Percentiles rank a stretch among this genome's conserved stretches.
phyloP scores from a whole-genome alignment of 176 grass and related monocot genomes.

The Avena atlantica region DNA sequence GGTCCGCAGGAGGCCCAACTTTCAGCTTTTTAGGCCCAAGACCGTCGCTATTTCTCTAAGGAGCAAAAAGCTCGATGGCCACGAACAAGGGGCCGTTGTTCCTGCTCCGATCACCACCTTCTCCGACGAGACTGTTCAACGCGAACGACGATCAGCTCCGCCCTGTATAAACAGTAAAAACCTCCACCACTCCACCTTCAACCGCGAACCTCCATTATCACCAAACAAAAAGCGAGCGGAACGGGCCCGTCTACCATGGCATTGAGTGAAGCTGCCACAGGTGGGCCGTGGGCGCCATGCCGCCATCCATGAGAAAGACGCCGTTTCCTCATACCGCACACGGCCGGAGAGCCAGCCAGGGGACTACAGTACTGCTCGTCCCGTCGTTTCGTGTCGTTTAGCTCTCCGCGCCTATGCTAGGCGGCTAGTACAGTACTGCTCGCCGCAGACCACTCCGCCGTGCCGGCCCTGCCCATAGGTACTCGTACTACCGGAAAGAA shows the following conservation, averaged over 20 bases:
- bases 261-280: background rate
- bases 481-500: background rate
- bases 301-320: background rate
- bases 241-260: background rate
- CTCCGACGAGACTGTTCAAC: background rate
- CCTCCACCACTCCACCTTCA: background rate
- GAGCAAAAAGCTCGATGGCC: background rate
- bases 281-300: background rate
- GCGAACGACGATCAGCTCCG: background rate
- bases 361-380: background rate
- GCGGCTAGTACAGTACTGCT: background rate
- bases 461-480: background rate
- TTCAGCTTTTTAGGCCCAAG: too few species aligned
- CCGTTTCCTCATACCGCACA: slow-evolving; percentile 19
- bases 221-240: background rate
- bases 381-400: background rate
- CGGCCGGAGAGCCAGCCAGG: background rate
- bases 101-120: background rate
- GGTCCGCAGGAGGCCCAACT: too few species aligned
- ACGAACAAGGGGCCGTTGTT: background rate
- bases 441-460: background rate
- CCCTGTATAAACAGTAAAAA: background rate
- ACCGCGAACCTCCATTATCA: background rate
- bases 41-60: too few species aligned
- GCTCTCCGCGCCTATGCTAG: background rate